Evolutionary conservation across 805 yeast genomes (phyloP), one percentile per base, ranked within the genome.

Genomic region (Myxozyma vanderwaltii): DNA sequence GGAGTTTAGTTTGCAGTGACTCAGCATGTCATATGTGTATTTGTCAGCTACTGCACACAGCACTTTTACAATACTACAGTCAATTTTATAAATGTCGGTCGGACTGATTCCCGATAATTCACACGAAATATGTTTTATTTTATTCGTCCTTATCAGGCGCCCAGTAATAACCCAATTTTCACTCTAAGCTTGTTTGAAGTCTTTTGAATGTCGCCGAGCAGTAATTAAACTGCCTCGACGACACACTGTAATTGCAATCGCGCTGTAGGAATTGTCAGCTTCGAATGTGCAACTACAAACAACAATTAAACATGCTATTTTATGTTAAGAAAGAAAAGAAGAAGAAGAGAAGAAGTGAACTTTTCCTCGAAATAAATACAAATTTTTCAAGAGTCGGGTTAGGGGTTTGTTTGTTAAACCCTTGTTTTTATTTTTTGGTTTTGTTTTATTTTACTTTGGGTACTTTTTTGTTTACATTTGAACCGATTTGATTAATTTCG

Each of bases 151-250:
- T 38, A 38, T 21, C 62, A 49, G 62, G 62, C 51, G 62, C 62
- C 62, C 62, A 58, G 62, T 47, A 58, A 58, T 44, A 49, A 54
- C 55, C 62, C n/a, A 27, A n/a, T n/a, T n/a, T n/a, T 47, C 31
- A 10, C 15, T 27, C 29, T 39, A 5, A 39, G 29, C 27, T 21
- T 15, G 15, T 10, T 21, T 8, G 39, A 15, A 17, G 17, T 31
- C 38, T 12, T 26, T 35, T 19, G 19, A 29, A n/a, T 4, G 17
- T 4, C 1, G 36, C 35, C 3, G 21, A 21, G 23, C 23, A 15
- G 54, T 40, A 50, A n/a, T 21, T 50, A 50, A 50, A 40, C 51
- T 13, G 27, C 38, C 17, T 12, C 24, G 24, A 15, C 27, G 4
- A 27, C 40, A 24, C 27, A 17, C 50, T 38, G 50, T 39, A 33